phyloP scores from a whole-genome alignment of 2,329 filamentous ascomycete species.

The Sphaceloma murrayae region DNA sequence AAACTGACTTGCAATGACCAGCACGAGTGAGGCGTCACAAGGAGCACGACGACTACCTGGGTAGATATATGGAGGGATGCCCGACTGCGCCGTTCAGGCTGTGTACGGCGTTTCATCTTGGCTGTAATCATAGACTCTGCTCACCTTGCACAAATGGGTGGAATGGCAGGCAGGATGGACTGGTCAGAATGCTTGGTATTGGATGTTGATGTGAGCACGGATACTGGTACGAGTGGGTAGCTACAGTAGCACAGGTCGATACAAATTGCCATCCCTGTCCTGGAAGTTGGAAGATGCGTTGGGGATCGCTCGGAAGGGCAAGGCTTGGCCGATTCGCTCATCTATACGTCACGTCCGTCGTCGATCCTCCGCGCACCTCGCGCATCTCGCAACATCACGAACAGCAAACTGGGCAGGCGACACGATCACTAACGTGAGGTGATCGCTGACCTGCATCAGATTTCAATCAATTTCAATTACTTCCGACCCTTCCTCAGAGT shows the following conservation, averaged over 20 bases:
- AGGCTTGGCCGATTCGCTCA: slow-evolving; percentile 12
- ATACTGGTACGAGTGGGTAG: too few relatives aligned
- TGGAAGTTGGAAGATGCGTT: too few relatives aligned
- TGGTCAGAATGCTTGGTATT: slow-evolving; percentile 9
- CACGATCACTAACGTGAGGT: neutral
- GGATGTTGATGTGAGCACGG: slow-evolving; percentile 2
- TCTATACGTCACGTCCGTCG: slow-evolving; percentile 12
- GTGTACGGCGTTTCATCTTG: slow-evolving; percentile 5
- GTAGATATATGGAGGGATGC: neutral
- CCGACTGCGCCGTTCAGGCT: slow-evolving; percentile 13
- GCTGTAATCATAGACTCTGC: slow-evolving; percentile 13
- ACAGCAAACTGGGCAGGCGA: neutral
- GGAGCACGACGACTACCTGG: neutral
- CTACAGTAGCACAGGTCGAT: too few relatives aligned
- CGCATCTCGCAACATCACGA: too few relatives aligned
- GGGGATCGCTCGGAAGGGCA: slow-evolving; percentile 3
- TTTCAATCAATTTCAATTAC: slow-evolving; percentile 6
- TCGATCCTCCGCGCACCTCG: slow-evolving; percentile 11
- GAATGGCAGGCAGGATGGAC: neutral
- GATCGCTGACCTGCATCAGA: neutral
- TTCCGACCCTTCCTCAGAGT: too few relatives aligned
- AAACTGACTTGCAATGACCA: too few relatives aligned
- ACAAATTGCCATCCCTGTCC: too few relatives aligned
- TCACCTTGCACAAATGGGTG: slow-evolving; percentile 1
- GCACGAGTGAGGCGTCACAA: slow-evolving; percentile 1